Evolutionary conservation across 306 rosid species (phyloP), one percentile per base, ranked within the genome.

Genomic region (Crotalaria pallida): DNA sequence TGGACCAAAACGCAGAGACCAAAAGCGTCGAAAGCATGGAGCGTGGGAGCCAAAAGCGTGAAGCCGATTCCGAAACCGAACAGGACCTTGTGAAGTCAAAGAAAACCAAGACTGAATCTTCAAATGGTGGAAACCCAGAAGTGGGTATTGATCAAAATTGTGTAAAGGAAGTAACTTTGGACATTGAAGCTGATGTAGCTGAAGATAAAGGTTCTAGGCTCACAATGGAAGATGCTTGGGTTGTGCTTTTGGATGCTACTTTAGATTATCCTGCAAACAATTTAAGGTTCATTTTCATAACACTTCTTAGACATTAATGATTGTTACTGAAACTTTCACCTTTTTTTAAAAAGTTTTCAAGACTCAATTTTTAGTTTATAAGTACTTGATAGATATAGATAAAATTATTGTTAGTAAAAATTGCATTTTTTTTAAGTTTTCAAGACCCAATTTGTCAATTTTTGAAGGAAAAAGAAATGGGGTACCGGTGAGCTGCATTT

Each of bases 171-270:
- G 5, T 73, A 58, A 4, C 73, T 61, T 84, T 86, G 59, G 84
- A 69, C 49, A 89, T 92, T 45, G 95, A 92, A 75, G 96, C 98
- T 0, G 86, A 84, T 82, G 95, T 80, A 0, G 91, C 98, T 2
- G 96, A 92, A 58, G 95, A 89, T 77, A 92, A 92, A 71, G 98
- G 98, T 0, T 83, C 88, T 3, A 80, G 98, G 83, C 98, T 82
- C 21, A 65, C 85, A 7, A 92, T 92, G 98, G 98, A 92, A 65
- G 98, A 92, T 68, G 85, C 92, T 6, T 89, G 81, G 90, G 89
- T 87, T 8, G 76, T 89, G 71, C 92, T 86, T 40, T 77, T 81
- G 80, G 88, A 87, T 44, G 88, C 94, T 2, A 67, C 71, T 74
- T 68, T 75, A 66, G 89, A 82, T 81, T 80, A 45, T 71, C 88